A percentile compares a stretch with the other conserved stretches of the same genome.
These are phyloP conservation scores for Syncephalastrum contaminatum DNA, from an alignment of 371 early-diverging fungal genomes.

Conservation along the genomic window DNA sequence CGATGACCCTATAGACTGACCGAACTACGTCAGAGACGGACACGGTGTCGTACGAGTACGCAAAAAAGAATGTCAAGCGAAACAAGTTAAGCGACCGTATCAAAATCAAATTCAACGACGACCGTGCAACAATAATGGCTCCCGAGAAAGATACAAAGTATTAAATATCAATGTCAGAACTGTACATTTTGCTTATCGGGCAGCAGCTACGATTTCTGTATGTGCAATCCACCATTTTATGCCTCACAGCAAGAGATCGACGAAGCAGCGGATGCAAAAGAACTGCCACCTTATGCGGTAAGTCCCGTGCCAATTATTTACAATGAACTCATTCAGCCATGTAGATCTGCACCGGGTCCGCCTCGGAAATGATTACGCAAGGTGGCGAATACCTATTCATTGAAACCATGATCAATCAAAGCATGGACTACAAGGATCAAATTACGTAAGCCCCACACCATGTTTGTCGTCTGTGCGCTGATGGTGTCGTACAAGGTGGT, in stretches of 20 bases:
- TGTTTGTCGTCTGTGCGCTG: neutral
- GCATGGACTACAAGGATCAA: slow-evolving; percentile 29
- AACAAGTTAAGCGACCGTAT: slow-evolving; percentile 53
- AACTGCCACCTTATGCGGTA: slow-evolving; percentile 49
- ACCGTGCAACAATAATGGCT: slow-evolving; percentile 31
- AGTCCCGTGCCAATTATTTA: neutral
- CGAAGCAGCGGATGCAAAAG: slow-evolving; percentile 36
- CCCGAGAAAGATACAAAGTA: slow-evolving; percentile 15
- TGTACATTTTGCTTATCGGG: slow-evolving; percentile 4
- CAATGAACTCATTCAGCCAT: neutral
- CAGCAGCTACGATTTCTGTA: slow-evolving; percentile 55
- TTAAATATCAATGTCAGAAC: slow-evolving; percentile 4
- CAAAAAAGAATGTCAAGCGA: slow-evolving; percentile 50
- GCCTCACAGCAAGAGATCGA: slow-evolving; percentile 45
- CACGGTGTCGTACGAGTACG: slow-evolving; percentile 44
- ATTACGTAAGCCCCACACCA: slow-evolving; percentile 21
- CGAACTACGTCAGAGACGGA: too few relatives aligned
- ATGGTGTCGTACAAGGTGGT: slow-evolving; percentile 48
- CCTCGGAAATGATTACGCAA: slow-evolving; percentile 60
- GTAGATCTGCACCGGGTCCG: slow-evolving; percentile 58
- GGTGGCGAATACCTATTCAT: slow-evolving; percentile 72
- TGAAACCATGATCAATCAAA: slow-evolving; percentile 54
- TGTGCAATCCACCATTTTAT: slow-evolving; percentile 82
- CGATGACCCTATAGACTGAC: neutral
- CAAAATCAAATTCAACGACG: slow-evolving; percentile 31